Evolutionary conservation across 129 eudicot species (phyloP).

Genomic region (Calendula officinalis): DNA sequence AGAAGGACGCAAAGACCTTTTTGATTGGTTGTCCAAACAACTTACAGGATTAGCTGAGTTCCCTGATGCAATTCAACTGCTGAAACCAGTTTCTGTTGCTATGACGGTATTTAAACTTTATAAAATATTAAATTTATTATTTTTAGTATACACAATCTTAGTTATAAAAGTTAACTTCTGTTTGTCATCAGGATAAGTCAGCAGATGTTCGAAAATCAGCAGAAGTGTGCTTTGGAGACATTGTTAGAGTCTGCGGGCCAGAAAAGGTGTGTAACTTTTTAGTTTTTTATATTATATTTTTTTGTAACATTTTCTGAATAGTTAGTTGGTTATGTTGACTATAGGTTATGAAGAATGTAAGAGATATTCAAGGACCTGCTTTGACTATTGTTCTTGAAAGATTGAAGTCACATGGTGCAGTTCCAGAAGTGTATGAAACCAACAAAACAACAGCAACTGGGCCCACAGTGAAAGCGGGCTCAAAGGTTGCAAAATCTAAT

Average conservation of each 20-base stretch:
- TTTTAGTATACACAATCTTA: not conserved
- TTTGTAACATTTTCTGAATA: not conserved
- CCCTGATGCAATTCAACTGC: constrained; percentile 77
- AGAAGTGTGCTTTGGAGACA: constrained; percentile 80
- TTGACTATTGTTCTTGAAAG: constrained; percentile 88
- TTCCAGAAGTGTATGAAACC: constrained; percentile 57
- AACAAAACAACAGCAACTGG: constrained; percentile 45
- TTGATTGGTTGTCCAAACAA: constrained; percentile 89
- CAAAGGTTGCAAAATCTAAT: constrained; percentile 62
- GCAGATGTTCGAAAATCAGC: constrained; percentile 99
- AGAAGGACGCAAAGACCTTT: constrained; percentile 97
- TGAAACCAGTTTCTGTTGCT: constrained; percentile 79
- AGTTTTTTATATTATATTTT: not conserved
- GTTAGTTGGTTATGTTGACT: constrained; percentile 6
- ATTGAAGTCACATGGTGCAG: constrained; percentile 66
- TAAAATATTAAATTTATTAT: not conserved
- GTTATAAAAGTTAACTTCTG: constrained; percentile 13
- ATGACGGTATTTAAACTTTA: constrained; percentile 64
- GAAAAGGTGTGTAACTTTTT: constrained; percentile 54
- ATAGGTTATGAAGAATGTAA: constrained; percentile 78
- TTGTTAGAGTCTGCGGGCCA: constrained; percentile 78
- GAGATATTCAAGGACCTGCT: constrained; percentile 96
- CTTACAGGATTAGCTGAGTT: constrained; percentile 65
- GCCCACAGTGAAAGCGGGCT: constrained; percentile 43
- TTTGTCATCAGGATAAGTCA: constrained; percentile 74